Percentiles rank a stretch among this genome's conserved stretches.
Evolutionary conservation across 1,284 basidiomycete species (phyloP).

Genomic region (Lignosus rhinocerotis): DNA sequence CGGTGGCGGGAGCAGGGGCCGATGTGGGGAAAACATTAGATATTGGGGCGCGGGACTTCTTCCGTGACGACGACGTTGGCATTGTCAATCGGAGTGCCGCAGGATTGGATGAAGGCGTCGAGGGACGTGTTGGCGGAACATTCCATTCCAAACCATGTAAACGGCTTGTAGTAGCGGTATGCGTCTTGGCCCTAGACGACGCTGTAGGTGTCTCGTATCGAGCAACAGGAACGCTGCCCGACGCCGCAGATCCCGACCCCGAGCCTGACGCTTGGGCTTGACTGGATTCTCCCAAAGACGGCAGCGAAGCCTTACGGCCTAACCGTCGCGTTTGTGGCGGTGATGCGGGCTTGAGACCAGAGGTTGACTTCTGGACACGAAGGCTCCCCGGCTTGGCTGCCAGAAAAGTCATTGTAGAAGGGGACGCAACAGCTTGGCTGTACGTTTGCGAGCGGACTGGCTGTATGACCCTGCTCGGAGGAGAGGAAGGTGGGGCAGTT

Average conservation of each 20-base stretch:
- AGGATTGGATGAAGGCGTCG: conserved; percentile 74
- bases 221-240: conserved; percentile 37
- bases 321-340: conserved; percentile 63
- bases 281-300: conserved; percentile 64
- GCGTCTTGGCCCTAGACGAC: conserved; percentile 73
- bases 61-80: conserved; percentile 70
- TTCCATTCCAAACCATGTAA: conserved; percentile 58
- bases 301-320: conserved; percentile 73
- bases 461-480: conserved; percentile 50
- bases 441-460: conserved; percentile 58
- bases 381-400: conserved; percentile 68
- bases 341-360: conserved; percentile 70
- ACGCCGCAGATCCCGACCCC: conserved; percentile 38
- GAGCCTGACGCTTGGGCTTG: conserved; percentile 58
- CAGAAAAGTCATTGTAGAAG: conserved; percentile 55
- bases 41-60: conserved; percentile 72
- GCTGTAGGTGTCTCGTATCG: conserved; percentile 77
- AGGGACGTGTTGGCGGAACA: conserved; percentile 74
- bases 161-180: conserved; percentile 60
- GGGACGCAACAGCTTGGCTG: conserved; percentile 53
- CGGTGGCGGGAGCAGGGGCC: conserved; percentile 28
- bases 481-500: conserved; percentile 47
- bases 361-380: conserved; percentile 78
- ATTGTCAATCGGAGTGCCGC: conserved; percentile 79
- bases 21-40: conserved; percentile 66